Percentiles rank a stretch among this genome's conserved stretches.
Evolutionary conservation across 495 filamentous ascomycete species (phyloP).

Genomic region (Mytilinidion resinicola): DNA sequence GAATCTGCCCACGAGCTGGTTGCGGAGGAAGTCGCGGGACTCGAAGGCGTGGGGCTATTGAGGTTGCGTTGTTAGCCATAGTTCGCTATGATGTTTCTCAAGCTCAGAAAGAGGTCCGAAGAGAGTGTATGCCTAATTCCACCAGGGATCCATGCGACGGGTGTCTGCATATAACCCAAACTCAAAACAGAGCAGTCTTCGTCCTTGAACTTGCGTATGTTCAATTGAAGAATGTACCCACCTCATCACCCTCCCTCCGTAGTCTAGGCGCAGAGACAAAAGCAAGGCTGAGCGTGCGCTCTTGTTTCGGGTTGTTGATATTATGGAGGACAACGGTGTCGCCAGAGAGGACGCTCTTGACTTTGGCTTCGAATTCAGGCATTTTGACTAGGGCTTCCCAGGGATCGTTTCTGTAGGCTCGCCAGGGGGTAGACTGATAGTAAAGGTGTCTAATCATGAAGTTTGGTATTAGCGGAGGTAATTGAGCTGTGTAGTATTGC

Average conservation of each 20-base stretch:
- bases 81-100: not conserved
- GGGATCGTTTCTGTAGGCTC: too few relatives aligned
- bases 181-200: too few relatives aligned
- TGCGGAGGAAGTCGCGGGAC: slow-evolving; percentile 85
- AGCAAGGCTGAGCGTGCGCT: slow-evolving; percentile 80
- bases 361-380: slow-evolving; percentile 54
- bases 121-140: too few relatives aligned
- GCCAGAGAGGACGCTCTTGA: slow-evolving; percentile 89
- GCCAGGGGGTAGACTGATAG: too few relatives aligned
- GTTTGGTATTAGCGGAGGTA: too few relatives aligned
- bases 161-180: too few relatives aligned
- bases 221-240: slow-evolving; percentile 29
- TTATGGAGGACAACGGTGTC: slow-evolving; percentile 80
- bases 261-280: slow-evolving; percentile 85
- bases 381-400: slow-evolving; percentile 10
- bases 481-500: too few relatives aligned
- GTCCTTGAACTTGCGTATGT: not conserved
- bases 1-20: slow-evolving; percentile 74
- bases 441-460: too few relatives aligned
- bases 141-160: too few relatives aligned
- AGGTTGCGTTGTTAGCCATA: slow-evolving; percentile 10
- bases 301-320: slow-evolving; percentile 64
- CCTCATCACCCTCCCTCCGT: slow-evolving; percentile 84
- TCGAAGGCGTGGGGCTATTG: slow-evolving; percentile 72
- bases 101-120: too few relatives aligned